A percentile compares a stretch with the other conserved stretches of the same genome.
These are phyloP conservation scores for Backusella australiensis DNA, from an alignment of 192 early-diverging fungal species.

Conservation along the genomic window DNA sequence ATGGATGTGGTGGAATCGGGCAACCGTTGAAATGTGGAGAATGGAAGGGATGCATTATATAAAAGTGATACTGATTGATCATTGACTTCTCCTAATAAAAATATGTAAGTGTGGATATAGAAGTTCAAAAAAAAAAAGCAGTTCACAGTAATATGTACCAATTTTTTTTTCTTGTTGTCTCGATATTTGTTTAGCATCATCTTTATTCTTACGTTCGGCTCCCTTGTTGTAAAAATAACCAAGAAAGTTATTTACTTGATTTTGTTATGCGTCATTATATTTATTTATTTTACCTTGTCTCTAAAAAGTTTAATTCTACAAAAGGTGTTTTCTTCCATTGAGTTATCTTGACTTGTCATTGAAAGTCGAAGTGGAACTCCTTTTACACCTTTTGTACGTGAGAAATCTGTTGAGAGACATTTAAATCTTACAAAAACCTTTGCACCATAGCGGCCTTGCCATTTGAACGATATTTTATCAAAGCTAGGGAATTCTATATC, in stretches of 20 bases:
- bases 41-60: conserved; percentile 19
- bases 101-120: background rate
- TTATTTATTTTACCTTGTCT: conserved; percentile 10
- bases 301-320: conserved; percentile 69
- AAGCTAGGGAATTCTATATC: conserved; percentile 39
- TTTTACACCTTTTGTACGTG: conserved; percentile 73
- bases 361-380: conserved; percentile 62
- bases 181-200: conserved; percentile 67
- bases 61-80: conserved; percentile 23
- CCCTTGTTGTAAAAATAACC: conserved; percentile 35
- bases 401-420: conserved; percentile 75
- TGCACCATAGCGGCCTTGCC: conserved; percentile 60
- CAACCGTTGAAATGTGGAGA: conserved; percentile 13
- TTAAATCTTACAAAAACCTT: conserved; percentile 67
- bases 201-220: conserved; percentile 75
- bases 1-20: background rate
- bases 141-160: background rate
- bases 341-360: conserved; percentile 20
- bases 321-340: conserved; percentile 49
- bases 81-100: conserved; percentile 24
- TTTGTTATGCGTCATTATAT: background rate
- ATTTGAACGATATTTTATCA: conserved; percentile 66
- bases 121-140: background rate
- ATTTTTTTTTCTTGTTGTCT: conserved; percentile 60
- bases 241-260: background rate